Percentiles rank a stretch among this genome's conserved stretches.
Conservation (phyloP, 78 protist species). For the Carpediemonas membranifera region DNA sequence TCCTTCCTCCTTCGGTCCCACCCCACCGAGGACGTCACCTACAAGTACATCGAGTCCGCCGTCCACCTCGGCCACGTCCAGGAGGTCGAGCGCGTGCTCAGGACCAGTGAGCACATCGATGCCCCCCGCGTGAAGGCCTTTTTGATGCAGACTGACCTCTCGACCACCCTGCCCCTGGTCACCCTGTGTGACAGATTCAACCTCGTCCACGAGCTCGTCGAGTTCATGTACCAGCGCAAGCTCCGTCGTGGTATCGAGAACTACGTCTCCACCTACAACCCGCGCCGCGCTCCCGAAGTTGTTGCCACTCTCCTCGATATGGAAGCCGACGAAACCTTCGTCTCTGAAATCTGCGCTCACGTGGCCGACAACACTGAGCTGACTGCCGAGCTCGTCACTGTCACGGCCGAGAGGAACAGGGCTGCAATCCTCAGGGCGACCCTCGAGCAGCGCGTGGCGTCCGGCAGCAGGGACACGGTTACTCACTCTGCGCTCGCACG, state of each 20-base stretch:
- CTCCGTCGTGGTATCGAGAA: slow-evolving; percentile 79
- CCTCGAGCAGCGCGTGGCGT: slow-evolving; percentile 78
- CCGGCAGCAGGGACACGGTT: slow-evolving; percentile 36
- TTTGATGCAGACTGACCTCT: slow-evolving; percentile 79
- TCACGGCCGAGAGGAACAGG: slow-evolving; percentile 87
- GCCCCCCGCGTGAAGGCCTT: slow-evolving; percentile 76
- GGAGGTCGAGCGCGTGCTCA: slow-evolving; percentile 90
- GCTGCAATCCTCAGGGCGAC: slow-evolving; percentile 80
- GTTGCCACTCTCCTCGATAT: slow-evolving; percentile 90
- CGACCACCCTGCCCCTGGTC: slow-evolving; percentile 89
- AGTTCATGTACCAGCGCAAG: slow-evolving; percentile 53
- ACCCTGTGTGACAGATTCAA: slow-evolving; percentile 90
- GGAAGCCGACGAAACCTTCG: slow-evolving; percentile 79
- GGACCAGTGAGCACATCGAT: slow-evolving; percentile 76
- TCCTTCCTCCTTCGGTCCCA: slow-evolving; percentile 48
- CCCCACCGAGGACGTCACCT: slow-evolving; percentile 84
- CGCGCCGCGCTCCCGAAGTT: slow-evolving; percentile 47
- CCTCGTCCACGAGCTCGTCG: slow-evolving; percentile 87
- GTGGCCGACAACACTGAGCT: slow-evolving; percentile 72
- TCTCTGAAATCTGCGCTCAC: slow-evolving; percentile 54
- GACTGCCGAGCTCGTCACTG: slow-evolving; percentile 79
- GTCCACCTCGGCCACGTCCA: slow-evolving; percentile 67
- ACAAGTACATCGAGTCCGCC: slow-evolving; percentile 94
- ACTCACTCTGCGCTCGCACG: slow-evolving; percentile 95
- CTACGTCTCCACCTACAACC: slow-evolving; percentile 80